Evolutionary conservation across 1,139 yeast genomes (phyloP).

Genomic region (Taiozyma sp.): DNA sequence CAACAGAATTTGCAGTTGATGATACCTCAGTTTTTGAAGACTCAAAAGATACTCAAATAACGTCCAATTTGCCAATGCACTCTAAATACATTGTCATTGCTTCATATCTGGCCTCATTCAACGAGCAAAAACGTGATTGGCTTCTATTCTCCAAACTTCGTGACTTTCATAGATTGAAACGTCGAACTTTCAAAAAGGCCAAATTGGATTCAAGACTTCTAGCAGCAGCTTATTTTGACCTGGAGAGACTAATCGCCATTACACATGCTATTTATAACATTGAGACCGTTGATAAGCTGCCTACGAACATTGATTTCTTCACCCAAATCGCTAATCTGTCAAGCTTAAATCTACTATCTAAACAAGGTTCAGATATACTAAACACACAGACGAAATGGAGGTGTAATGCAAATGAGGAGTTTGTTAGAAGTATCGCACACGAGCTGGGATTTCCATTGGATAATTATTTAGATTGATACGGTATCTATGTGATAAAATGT

Average conservation of each 20-base stretch:
- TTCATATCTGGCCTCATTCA: constrained; percentile 65
- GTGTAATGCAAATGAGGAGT: constrained; percentile 51
- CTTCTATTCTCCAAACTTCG: constrained; percentile 55
- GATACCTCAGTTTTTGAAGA: constrained; percentile 7
- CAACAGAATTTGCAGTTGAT: constrained; percentile 18
- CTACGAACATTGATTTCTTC: constrained; percentile 44
- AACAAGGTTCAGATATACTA: constrained; percentile 41
- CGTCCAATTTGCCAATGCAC: constrained; percentile 44
- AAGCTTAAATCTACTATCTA: constrained; percentile 45
- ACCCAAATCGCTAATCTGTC: constrained; percentile 57
- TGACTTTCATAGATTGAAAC: constrained; percentile 38
- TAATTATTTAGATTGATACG: constrained; percentile 37
- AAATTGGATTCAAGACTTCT: constrained; percentile 49
- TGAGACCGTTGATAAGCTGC: constrained; percentile 21
- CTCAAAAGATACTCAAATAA: background rate
- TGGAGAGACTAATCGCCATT: constrained; percentile 65
- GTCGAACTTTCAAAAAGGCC: constrained; percentile 30
- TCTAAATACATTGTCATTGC: constrained; percentile 63
- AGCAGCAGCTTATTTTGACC: constrained; percentile 57
- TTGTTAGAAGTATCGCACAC: constrained; percentile 43
- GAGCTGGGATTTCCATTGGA: constrained; percentile 49
- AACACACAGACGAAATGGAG: constrained; percentile 63
- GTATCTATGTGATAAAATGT: constrained; percentile 21
- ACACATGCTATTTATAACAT: constrained; percentile 46
- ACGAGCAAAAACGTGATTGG: constrained; percentile 54